phyloP scores from a whole-genome alignment of 169 alveolate genomes.

The Eimeria brunetti region DNA sequence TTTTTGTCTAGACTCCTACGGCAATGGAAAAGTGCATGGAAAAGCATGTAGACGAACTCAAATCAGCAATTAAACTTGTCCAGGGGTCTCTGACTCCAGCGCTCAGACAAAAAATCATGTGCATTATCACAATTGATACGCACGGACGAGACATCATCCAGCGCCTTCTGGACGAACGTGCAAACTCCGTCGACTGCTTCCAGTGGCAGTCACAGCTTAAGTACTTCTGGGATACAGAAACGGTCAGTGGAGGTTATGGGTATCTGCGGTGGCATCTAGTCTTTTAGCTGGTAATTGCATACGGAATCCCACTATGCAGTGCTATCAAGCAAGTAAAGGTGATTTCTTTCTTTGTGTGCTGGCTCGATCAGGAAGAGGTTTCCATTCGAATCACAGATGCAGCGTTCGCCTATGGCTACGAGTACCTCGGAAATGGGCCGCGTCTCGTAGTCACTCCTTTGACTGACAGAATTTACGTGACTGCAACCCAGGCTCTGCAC shows the following conservation, averaged over 20 bases:
- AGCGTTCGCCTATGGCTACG: slow-evolving; percentile 95
- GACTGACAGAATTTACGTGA: slow-evolving; percentile 98
- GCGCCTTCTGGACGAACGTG: slow-evolving; percentile 92
- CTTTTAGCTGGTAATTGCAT: background rate
- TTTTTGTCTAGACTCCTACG: slow-evolving; percentile 5
- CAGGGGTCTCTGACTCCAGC: slow-evolving; percentile 94
- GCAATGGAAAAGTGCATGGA: slow-evolving; percentile 71
- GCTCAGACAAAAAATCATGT: slow-evolving; percentile 94
- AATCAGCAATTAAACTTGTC: slow-evolving; percentile 92
- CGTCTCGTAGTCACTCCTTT: slow-evolving; percentile 98
- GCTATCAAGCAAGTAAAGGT: background rate
- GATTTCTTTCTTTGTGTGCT: background rate
- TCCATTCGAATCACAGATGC: slow-evolving; percentile 95
- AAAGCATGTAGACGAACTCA: slow-evolving; percentile 81
- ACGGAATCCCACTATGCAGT: background rate
- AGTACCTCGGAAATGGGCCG: slow-evolving; percentile 97
- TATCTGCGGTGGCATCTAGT: background rate
- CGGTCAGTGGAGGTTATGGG: background rate
- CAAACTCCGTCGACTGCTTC: slow-evolving; percentile 93
- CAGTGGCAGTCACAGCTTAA: slow-evolving; percentile 98
- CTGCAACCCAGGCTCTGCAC: slow-evolving; percentile 98
- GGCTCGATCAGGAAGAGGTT: slow-evolving; percentile 89
- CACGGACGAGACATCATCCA: slow-evolving; percentile 97
- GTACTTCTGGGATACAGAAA: slow-evolving; percentile 91
- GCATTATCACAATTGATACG: slow-evolving; percentile 96